These are phyloP conservation scores for Closterium sp. DNA, from an alignment of 139 green algal species.

Conservation along the genomic window DNA sequence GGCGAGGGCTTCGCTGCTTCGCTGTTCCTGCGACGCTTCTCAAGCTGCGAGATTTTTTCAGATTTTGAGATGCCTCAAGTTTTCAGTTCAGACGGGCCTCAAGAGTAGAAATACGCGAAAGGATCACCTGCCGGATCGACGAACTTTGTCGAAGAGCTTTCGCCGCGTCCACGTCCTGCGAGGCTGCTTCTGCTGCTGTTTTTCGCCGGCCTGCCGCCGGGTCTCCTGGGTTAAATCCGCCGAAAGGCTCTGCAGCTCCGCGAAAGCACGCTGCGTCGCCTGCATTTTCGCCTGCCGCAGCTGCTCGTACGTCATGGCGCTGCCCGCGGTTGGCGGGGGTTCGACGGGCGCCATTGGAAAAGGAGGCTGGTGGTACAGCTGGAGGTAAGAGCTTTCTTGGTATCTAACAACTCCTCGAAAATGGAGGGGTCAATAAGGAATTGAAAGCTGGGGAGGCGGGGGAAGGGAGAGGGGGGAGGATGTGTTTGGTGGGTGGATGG, in stretches of 20 bases:
- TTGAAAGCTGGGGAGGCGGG: too few relatives aligned
- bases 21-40: too few relatives aligned
- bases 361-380: background rate
- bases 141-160: background rate
- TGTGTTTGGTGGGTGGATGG: too few relatives aligned
- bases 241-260: background rate
- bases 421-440: too few relatives aligned
- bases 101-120: too few relatives aligned
- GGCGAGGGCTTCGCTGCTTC: too few relatives aligned
- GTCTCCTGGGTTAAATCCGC: background rate
- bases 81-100: too few relatives aligned
- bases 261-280: background rate
- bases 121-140: background rate
- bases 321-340: background rate
- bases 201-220: background rate
- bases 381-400: background rate
- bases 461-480: too few relatives aligned
- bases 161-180: background rate
- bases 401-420: too few relatives aligned
- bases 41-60: too few relatives aligned
- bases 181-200: background rate
- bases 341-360: background rate
- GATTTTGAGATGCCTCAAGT: too few relatives aligned
- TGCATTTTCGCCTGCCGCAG: background rate
- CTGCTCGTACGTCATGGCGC: background rate